phyloP scores from a whole-genome alignment of 2,329 filamentous ascomycete genomes.

The Fusarium equiseti region DNA sequence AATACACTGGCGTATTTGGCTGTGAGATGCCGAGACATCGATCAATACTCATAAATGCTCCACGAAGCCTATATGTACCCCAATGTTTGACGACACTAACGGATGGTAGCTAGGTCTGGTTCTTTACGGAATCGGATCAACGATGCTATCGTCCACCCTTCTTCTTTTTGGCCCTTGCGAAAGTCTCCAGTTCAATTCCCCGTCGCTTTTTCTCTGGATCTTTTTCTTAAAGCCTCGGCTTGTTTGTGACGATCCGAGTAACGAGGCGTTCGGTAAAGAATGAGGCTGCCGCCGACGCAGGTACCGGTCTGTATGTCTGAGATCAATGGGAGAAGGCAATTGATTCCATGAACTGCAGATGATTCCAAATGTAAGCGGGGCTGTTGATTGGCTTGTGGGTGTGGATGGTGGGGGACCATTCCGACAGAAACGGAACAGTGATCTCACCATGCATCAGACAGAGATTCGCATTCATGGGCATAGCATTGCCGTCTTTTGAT shows the following conservation, averaged over 20 bases:
- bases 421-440: constrained; percentile 3
- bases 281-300: constrained; percentile 16
- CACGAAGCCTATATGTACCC: background rate
- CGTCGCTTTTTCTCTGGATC: background rate
- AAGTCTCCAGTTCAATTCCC: constrained; percentile 11
- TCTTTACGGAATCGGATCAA: constrained; percentile 22
- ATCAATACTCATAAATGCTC: background rate
- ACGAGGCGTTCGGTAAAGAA: background rate
- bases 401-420: background rate
- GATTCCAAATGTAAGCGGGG: constrained; percentile 35
- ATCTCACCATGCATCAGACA: background rate
- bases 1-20: background rate
- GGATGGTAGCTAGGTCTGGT: constrained; percentile 29
- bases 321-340: background rate
- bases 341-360: constrained; percentile 28
- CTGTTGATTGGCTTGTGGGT: constrained; percentile 18
- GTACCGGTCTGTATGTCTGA: constrained; percentile 6
- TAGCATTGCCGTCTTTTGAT: background rate
- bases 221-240: background rate
- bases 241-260: background rate
- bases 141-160: constrained; percentile 24
- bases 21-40: background rate
- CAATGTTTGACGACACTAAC: background rate
- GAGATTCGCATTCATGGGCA: background rate
- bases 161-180: background rate